phyloP scores from a whole-genome alignment of 768 basidiomycete genomes.

The Tremella yokohamensis region DNA sequence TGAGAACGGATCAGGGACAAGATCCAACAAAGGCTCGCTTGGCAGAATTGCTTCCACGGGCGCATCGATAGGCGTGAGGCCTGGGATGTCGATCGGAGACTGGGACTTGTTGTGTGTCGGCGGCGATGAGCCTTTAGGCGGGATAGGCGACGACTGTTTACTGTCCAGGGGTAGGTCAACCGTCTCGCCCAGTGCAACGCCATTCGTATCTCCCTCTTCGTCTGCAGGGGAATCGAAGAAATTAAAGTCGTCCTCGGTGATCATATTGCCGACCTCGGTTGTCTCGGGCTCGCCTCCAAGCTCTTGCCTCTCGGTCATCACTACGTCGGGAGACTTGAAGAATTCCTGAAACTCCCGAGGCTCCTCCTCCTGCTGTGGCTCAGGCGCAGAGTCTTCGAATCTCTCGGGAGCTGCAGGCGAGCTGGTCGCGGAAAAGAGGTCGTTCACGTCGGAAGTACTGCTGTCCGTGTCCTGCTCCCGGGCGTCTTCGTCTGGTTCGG shows the following conservation, averaged over 20 bases:
- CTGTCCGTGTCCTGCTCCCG: background rate
- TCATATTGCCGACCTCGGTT: background rate
- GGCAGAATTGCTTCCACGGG: too few relatives aligned
- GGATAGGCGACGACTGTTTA: too few relatives aligned
- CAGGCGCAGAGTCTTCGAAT: background rate
- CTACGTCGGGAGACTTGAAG: too few relatives aligned
- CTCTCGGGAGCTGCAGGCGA: background rate
- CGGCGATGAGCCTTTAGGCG: too few relatives aligned
- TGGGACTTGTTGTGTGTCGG: too few relatives aligned
- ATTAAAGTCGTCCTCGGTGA: slow-evolving; percentile 32
- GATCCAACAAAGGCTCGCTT: background rate
- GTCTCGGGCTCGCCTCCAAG: slow-evolving; percentile 2
- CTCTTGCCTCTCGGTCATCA: background rate
- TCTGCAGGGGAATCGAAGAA: slow-evolving; percentile 27
- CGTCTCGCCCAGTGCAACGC: too few relatives aligned
- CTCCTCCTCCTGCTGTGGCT: background rate
- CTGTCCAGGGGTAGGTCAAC: too few relatives aligned
- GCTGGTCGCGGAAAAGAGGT: slow-evolving; percentile 18
- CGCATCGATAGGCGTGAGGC: background rate
- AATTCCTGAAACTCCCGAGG: background rate
- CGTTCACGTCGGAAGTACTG: slow-evolving; percentile 16
- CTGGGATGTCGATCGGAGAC: background rate
- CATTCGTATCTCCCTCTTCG: background rate
- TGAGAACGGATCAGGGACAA: slow-evolving; percentile 1
- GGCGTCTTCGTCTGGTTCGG: background rate